A percentile compares a stretch with the other conserved stretches of the same genome.
These are phyloP conservation scores for Globisporangium acanthophoron DNA, from an alignment of 352 stramenopile genomes.

Conservation along the genomic window DNA sequence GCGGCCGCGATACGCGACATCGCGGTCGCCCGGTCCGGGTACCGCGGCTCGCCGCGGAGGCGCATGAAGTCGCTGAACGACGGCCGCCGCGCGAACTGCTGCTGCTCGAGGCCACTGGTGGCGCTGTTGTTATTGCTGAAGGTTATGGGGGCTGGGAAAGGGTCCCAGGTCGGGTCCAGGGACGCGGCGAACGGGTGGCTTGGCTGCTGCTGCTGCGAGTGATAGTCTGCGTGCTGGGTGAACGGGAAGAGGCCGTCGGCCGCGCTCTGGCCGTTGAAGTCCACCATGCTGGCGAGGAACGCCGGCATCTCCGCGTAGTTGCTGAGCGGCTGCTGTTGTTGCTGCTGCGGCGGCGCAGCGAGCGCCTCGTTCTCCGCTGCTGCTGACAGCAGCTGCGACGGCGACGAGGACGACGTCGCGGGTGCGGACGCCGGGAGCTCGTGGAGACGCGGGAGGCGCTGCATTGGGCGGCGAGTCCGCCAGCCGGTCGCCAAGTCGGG, in stretches of 20 bases:
- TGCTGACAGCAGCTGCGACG: not conserved
- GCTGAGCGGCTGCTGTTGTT: not conserved
- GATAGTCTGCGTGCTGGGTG: not conserved
- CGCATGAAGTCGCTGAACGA: not conserved
- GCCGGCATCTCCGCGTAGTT: conserved; percentile 4
- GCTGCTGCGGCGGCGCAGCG: too few species aligned
- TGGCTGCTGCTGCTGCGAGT: not conserved
- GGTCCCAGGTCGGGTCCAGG: not conserved
- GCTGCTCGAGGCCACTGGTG: not conserved
- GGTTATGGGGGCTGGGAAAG: not conserved
- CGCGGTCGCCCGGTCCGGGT: not conserved
- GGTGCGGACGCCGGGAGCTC: not conserved
- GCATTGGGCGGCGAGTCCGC: not conserved
- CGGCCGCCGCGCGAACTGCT: not conserved
- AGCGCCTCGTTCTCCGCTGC: too few species aligned
- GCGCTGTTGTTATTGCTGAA: not conserved
- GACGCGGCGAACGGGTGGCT: not conserved
- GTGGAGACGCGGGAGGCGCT: not conserved
- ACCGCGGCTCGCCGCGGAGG: too few species aligned
- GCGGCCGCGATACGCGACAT: not conserved
- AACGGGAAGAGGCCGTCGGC: not conserved
- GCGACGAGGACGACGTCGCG: not conserved
- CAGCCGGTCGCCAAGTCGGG: not conserved
- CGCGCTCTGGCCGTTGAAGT: conserved; percentile 4
- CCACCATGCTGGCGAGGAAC: conserved; percentile 7